Conservation (phyloP, 2,329 filamentous ascomycete species). For the Madurella mycetomatis region DNA sequence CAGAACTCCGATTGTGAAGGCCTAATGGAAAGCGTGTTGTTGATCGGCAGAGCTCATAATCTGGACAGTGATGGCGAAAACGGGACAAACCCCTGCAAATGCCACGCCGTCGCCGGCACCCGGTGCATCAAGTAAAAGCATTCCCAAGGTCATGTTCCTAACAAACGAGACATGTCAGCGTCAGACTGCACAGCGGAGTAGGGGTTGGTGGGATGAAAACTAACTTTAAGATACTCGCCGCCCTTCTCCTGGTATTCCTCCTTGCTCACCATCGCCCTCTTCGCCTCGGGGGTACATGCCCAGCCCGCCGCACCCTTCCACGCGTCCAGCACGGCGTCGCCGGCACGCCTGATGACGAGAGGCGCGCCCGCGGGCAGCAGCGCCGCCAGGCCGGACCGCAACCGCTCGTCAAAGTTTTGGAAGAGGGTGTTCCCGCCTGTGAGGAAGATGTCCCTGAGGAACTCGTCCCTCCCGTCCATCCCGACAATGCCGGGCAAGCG, state of each 20-base stretch:
- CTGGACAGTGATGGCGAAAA: no score
- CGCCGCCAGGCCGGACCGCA: slow-evolving; percentile 67
- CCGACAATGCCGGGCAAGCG: slow-evolving; percentile 57
- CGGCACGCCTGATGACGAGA: slow-evolving; percentile 67
- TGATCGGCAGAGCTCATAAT: no score
- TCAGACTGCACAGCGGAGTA: background rate
- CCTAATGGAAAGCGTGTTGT: background rate
- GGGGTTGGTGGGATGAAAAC: slow-evolving; percentile 23
- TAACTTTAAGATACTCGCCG: slow-evolving; percentile 83
- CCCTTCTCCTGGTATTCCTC: slow-evolving; percentile 92
- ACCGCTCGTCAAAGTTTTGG: slow-evolving; percentile 76
- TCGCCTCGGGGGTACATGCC: slow-evolving; percentile 60
- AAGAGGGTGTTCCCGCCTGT: slow-evolving; percentile 93
- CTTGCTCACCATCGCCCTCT: slow-evolving; percentile 63
- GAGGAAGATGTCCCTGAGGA: slow-evolving; percentile 83
- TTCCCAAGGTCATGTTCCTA: slow-evolving; percentile 66
- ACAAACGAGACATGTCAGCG: slow-evolving; percentile 8
- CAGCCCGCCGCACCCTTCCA: slow-evolving; percentile 91
- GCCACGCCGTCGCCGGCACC: no score
- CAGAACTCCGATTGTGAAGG: background rate
- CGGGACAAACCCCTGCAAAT: no score
- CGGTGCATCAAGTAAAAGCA: slow-evolving; percentile 31
- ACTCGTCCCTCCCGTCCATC: slow-evolving; percentile 53
- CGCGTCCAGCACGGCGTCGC: slow-evolving; percentile 76
- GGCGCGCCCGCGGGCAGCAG: slow-evolving; percentile 65